Evolutionary conservation across 768 basidiomycete genomes (phyloP).

Genomic region (Tulasnella sp.): DNA sequence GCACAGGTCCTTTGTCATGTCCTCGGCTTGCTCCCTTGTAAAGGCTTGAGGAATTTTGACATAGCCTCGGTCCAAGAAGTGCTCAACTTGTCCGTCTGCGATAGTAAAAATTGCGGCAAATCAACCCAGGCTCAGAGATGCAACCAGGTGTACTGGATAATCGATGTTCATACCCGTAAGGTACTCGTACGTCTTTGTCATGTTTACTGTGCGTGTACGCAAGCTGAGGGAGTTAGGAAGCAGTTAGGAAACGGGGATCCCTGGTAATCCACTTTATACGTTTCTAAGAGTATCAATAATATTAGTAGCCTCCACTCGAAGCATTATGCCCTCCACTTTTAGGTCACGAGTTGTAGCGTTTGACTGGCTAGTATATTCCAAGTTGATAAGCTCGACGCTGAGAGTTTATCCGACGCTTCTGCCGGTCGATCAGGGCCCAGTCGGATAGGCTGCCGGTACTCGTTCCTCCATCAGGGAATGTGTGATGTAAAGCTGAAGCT

Average conservation of each 20-base stretch:
- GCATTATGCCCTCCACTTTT: background rate
- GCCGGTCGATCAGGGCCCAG: background rate
- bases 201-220: background rate
- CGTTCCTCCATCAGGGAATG: background rate
- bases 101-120: background rate
- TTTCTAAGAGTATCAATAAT: background rate
- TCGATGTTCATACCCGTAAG: background rate
- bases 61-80: constrained; percentile 51
- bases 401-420: background rate
- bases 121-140: background rate
- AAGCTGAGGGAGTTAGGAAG: background rate
- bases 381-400: background rate
- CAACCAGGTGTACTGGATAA: background rate
- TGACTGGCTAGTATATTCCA: background rate
- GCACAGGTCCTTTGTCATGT: constrained; percentile 48
- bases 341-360: background rate
- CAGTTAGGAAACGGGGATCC: background rate
- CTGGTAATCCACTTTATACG: background rate
- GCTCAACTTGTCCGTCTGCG: constrained; percentile 38
- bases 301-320: background rate
- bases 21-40: constrained; percentile 42
- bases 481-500: background rate
- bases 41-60: constrained; percentile 48
- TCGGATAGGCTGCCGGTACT: background rate
- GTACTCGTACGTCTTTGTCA: background rate